Percentiles rank a stretch among this genome's conserved stretches.
phyloP scores from a whole-genome alignment of 1,284 basidiomycete genomes.

The Papiliotrema terrestris region DNA sequence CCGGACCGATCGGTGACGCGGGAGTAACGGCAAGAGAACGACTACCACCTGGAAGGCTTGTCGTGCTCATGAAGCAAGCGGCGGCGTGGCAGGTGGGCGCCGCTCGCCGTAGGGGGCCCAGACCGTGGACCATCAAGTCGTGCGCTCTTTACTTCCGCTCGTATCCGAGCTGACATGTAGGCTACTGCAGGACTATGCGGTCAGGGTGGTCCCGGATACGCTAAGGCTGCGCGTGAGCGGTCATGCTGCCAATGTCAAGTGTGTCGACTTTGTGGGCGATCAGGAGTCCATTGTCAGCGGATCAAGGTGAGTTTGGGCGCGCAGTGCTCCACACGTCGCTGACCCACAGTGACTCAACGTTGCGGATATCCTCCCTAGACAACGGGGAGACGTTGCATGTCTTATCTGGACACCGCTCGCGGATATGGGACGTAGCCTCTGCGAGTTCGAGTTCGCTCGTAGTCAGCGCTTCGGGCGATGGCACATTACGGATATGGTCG shows the following conservation, averaged over 20 bases:
- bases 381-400: slow-evolving; percentile 24
- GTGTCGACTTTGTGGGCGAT: slow-evolving; percentile 49
- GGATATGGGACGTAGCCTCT: slow-evolving; percentile 51
- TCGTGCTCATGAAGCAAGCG: slow-evolving; percentile 51
- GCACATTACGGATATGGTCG: slow-evolving; percentile 51
- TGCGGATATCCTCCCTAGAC: slow-evolving; percentile 37
- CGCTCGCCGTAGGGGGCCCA: slow-evolving; percentile 5
- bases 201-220: slow-evolving; percentile 30
- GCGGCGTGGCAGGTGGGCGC: slow-evolving; percentile 51
- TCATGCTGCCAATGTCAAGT: slow-evolving; percentile 52
- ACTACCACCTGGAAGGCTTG: slow-evolving; percentile 49
- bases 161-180: slow-evolving; percentile 11
- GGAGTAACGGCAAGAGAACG: slow-evolving; percentile 16
- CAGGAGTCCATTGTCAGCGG: slow-evolving; percentile 49
- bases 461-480: slow-evolving; percentile 50
- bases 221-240: slow-evolving; percentile 37
- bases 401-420: slow-evolving; percentile 47
- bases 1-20: neutral
- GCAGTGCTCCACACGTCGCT: neutral
- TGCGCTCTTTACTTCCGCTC: slow-evolving; percentile 5
- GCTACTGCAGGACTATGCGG: slow-evolving; percentile 41
- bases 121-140: slow-evolving; percentile 23
- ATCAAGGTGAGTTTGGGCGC: slow-evolving; percentile 39
- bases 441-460: slow-evolving; percentile 34
- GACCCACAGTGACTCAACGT: slow-evolving; percentile 39